Conservation (phyloP, 169 alveolate genomes). For the Plasmodium gaboni region DNA sequence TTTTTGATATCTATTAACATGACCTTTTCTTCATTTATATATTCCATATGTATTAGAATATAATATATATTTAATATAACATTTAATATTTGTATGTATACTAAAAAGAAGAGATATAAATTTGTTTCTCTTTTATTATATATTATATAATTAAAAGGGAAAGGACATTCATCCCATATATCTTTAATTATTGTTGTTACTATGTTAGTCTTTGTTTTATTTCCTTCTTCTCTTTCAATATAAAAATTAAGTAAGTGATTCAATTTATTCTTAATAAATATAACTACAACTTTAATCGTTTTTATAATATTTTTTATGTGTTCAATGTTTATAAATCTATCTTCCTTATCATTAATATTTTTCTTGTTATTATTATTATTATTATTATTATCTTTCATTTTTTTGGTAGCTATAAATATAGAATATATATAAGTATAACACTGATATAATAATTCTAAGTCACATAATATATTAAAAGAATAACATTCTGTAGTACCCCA, state of each 20-base stretch:
- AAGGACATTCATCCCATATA: constrained; percentile 22
- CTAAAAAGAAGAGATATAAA: constrained; percentile 27
- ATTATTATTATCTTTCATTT: constrained; percentile 12
- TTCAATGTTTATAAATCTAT: neutral
- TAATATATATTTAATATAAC: constrained; percentile 10
- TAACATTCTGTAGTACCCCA: neutral
- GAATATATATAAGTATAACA: constrained; percentile 42
- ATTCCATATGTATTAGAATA: neutral
- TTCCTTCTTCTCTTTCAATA: neutral
- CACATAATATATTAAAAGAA: constrained; percentile 19
- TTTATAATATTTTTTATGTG: neutral
- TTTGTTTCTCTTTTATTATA: constrained; percentile 14
- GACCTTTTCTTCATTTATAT: neutral
- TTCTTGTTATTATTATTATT: neutral
- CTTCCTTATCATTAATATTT: neutral
- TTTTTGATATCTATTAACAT: neutral
- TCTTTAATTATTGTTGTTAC: constrained; percentile 10
- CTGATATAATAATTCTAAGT: constrained; percentile 37
- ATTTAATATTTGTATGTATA: constrained; percentile 28
- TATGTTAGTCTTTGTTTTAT: neutral
- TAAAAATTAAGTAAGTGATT: constrained; percentile 1
- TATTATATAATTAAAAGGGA: constrained; percentile 35
- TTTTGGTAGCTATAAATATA: constrained; percentile 14
- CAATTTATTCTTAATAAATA: neutral
- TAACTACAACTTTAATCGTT: neutral